Percentiles rank a stretch among this genome's conserved stretches.
Conservation (phyloP, 2,329 filamentous ascomycete genomes). For the Thelonectria discophora region DNA sequence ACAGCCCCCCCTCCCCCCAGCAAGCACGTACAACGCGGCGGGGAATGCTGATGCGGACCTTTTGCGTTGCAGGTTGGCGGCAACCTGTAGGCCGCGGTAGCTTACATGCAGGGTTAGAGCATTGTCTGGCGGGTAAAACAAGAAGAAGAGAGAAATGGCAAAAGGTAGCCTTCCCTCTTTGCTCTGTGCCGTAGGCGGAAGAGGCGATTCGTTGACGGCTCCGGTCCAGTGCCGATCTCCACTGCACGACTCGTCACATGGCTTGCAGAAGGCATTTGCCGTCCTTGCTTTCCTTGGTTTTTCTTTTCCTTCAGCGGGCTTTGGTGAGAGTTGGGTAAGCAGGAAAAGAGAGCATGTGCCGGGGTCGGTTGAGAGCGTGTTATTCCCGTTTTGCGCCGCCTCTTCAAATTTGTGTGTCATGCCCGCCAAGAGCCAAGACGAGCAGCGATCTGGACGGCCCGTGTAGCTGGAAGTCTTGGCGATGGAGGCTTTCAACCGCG, state of each 20-base stretch:
- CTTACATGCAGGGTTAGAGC: neutral
- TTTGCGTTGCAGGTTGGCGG: neutral
- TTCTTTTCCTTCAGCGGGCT: neutral
- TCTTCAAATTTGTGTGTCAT: no score
- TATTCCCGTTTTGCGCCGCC: neutral
- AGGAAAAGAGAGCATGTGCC: neutral
- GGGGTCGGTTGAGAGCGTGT: neutral
- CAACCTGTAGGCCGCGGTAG: slow-evolving; percentile 2
- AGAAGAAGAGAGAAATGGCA: no score
- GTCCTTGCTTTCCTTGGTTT: no score
- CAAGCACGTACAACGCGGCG: neutral
- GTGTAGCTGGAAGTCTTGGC: neutral
- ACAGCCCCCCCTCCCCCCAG: neutral
- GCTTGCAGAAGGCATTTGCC: neutral
- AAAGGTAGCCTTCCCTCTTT: no score
- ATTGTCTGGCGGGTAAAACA: neutral
- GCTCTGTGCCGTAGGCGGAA: no score
- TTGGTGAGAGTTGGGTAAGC: neutral
- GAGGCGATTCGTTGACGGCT: neutral
- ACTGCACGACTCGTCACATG: slow-evolving; percentile 18
- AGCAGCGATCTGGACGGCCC: neutral
- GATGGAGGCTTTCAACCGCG: neutral
- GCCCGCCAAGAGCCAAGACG: neutral
- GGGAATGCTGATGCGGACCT: neutral
- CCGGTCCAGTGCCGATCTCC: slow-evolving; percentile 17